A percentile compares a stretch with the other conserved stretches of the same genome.
Evolutionary conservation across 805 yeast species (phyloP).

Genomic region (Kuraishia ogatae): DNA sequence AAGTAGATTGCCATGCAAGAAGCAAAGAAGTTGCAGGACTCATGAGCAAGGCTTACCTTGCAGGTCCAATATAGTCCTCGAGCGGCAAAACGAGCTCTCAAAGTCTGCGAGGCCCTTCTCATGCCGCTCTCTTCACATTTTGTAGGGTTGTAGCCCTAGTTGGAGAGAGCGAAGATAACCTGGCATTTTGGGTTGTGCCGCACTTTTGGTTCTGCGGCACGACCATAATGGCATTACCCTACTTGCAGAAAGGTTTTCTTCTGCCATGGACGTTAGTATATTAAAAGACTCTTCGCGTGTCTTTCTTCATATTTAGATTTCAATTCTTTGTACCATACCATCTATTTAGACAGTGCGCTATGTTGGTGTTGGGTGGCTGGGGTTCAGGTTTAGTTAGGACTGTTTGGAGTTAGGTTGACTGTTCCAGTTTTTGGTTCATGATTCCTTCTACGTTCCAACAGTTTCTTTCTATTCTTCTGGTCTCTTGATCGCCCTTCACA

Average conservation of each 20-base stretch:
- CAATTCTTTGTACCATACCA: slow-evolving; percentile 3
- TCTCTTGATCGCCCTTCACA: too few relatives aligned
- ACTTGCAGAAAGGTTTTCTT: background rate
- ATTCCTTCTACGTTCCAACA: background rate
- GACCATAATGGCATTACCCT: background rate
- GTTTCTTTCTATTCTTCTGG: background rate
- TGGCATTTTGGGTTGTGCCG: background rate
- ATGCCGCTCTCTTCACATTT: too few relatives aligned
- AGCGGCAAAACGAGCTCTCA: too few relatives aligned
- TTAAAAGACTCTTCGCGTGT: background rate
- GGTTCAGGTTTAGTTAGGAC: background rate
- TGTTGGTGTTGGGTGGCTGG: background rate
- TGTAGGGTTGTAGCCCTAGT: background rate
- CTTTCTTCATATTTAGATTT: background rate
- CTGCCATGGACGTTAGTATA: background rate
- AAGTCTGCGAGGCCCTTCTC: too few relatives aligned
- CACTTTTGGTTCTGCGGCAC: background rate
- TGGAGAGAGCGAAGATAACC: background rate
- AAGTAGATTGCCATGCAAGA: too few relatives aligned
- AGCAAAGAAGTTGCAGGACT: too few relatives aligned
- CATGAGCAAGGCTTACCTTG: too few relatives aligned
- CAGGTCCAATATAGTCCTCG: too few relatives aligned
- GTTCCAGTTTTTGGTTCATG: background rate
- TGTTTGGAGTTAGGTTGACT: background rate
- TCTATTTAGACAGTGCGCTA: slow-evolving; percentile 5